Evolutionary conservation across 345 rosid species (phyloP), one percentile per base, ranked within the genome.

Genomic region (Dipteronia dyeriana): DNA sequence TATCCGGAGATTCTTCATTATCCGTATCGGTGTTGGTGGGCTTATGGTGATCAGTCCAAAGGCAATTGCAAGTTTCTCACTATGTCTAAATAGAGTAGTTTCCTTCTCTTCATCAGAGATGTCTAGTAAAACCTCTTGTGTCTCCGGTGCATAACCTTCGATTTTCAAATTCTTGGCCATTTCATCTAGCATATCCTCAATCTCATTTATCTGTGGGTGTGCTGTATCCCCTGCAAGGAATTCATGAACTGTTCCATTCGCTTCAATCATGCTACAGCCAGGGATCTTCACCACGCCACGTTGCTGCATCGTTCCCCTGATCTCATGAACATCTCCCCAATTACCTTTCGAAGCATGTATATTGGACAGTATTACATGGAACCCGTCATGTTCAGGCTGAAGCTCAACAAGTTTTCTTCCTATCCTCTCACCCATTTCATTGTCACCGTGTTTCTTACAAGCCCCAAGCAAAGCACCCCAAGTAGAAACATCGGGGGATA

Each of bases 401-500:
- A 82, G 88, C 77, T 87, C 85, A 29, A 90, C 73, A n/a, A 88
- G 88, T 78, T 85, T 88, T 70, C 85, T 84, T 77, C 91, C 94
- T 4, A 90, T 43, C 54, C 88, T 85, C 81, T 86, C 87, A n/a
- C 92, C 94, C 85, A 81, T 84, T 64, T 86, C 88, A 51, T 68
- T 54, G 68, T 90, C 81, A 17, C 82, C 84, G 8, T 85, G 82
- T 75, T 86, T 90, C 79, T 74, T 86, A 79, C 90, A 88, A 38
- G 92, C 92, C 17, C 86, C 92, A 17, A 90, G 88, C 76, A 90
- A 87, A 54, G 92, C 94, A 49, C 90, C 91, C 94, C 94, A 88
- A 34, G 89, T 87, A 64, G 91, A 86, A 78, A 81, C 88, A 79
- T 90, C 94, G 6, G 92, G 91, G 31, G 81, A 76, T 80, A 87